Base-by-base conservation (phyloP, 805 yeast species). In the Lipomyces yamanashiensis region DNA sequence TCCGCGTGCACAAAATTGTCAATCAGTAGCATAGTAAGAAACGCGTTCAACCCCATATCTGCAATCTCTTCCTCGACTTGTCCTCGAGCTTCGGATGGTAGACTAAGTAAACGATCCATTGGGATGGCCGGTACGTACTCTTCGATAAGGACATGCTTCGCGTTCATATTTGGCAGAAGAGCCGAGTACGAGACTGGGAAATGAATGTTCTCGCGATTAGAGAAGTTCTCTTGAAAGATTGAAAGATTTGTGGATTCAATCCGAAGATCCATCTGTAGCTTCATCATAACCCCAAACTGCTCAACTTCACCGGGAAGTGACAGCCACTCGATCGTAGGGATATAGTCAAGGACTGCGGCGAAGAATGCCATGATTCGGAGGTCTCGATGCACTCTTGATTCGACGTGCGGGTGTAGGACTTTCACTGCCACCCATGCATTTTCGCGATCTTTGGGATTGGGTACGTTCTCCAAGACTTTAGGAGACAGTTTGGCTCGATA, bases 261-360 rank as follows among this genome's bases (percentile, higher is more conserved):
- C 67, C 98, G 80, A 62, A 95, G 77, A 76, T 95, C 98, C 62
- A 95, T 78, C 75, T 95, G 99, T 55, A 90, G 75, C 45, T 86
- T 85, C 98, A 95, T 93, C 78, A 95, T 81, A 0, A 85, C 78
- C 0, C 90, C 83, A 74, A 95, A 95, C 71, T 92, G 95, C 49
- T 87, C 89, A 1, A 93, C 98, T 74, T 95, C 99, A 65, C 88
- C 93, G 0, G 98, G 99, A 54, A 95, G 78, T 2, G 97, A 90
- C 4, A 95, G 80, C 99, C 99, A 95, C 74, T 95, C 98, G 96
- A 95, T 90, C 0, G 96, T 91, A 4, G 99, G 99, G 6, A 95
- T 78, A 6, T 74, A 71, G 71, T 92, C 87, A 57, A 95, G 83
- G 0, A 81, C 59, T 50, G 77, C 75, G 1, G 99, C 99, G 72